Evolutionary conservation across 495 filamentous ascomycete genomes (phyloP), one percentile per base, ranked within the genome.

Genomic region (Daldinia childiae): DNA sequence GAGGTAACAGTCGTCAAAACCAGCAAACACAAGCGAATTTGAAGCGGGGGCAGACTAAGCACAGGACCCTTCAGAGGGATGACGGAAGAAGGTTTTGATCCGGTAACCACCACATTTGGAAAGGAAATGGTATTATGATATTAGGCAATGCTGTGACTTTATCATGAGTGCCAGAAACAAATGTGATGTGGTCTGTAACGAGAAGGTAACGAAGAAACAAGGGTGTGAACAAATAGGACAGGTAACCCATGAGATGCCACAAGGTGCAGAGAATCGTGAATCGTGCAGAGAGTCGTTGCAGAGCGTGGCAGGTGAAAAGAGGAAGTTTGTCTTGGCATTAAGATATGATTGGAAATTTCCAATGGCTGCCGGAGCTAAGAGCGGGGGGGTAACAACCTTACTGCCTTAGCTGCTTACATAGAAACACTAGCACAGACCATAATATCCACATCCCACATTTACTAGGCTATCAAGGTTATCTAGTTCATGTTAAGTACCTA

Each of bases 141-240:
- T 52, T 60, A 54, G 51, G 57, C 68, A 64, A 64, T 66, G 71
- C 63, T 71, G 62, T 71, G 63, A 68, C 71, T 74, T 73, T 74
- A 74, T 74, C 71, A 64, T 67, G 59, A 71, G 71, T 45, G n/a
- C 58, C 58, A 62, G 58, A 74, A 60, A 64, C 51, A 36, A 61
- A 66, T 74, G 63, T 63, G 67, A 70, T 41, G 21, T 36, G 63
- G 59, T 26, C 71, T 69, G 71, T 74, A 74, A 74, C 71, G 71
- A 74, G 71, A 74, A 74, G 71, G 71, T 74, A 74, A 74, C 71
- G 71, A 71, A 41, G 17, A 57, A 70, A 66, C 64, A 61, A 61
- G 27, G 67, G 64, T 71, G 71, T 74, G 71, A 50, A 59, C 26
- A 56, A 50, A 63, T 43, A 43, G 64, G 63, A 71, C 48, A 61